These are phyloP conservation scores for Tulasnella sp. DNA, from an alignment of 768 basidiomycete genomes.

Conservation along the genomic window DNA sequence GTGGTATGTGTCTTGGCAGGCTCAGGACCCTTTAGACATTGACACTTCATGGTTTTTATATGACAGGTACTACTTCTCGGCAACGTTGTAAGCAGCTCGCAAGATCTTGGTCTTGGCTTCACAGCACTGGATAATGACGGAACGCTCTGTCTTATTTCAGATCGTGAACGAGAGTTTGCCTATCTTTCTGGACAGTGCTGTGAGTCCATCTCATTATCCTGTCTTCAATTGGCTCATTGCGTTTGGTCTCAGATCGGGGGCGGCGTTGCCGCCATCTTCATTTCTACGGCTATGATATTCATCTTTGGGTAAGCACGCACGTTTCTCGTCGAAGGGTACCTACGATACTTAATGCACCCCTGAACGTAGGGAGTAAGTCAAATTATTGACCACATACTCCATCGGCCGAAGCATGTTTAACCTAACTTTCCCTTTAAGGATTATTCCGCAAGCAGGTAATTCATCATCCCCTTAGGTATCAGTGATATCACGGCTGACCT, in stretches of 20 bases:
- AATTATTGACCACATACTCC: not conserved
- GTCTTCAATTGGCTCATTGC: not conserved
- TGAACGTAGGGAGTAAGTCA: constrained; percentile 34
- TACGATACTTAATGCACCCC: not conserved
- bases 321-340: constrained; percentile 1
- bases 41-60: too few species aligned
- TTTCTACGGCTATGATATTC: constrained; percentile 35
- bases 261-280: constrained; percentile 19
- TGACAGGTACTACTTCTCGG: constrained; percentile 74
- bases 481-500: not conserved
- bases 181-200: constrained; percentile 18
- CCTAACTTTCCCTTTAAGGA: constrained; percentile 33
- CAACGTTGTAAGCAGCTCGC: constrained; percentile 47
- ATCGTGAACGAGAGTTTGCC: constrained; percentile 19
- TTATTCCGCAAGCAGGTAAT: constrained; percentile 66
- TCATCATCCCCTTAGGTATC: not conserved
- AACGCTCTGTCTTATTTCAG: not conserved
- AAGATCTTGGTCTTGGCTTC: too few species aligned
- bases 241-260: constrained; percentile 18
- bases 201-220: not conserved
- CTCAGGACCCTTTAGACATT: too few species aligned
- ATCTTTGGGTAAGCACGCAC: constrained; percentile 59
- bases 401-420: not conserved
- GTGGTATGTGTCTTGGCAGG: constrained; percentile 43
- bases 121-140: too few species aligned